Conservation (phyloP, 352 stramenopile species). For the Aphanomyces invadans region DNA sequence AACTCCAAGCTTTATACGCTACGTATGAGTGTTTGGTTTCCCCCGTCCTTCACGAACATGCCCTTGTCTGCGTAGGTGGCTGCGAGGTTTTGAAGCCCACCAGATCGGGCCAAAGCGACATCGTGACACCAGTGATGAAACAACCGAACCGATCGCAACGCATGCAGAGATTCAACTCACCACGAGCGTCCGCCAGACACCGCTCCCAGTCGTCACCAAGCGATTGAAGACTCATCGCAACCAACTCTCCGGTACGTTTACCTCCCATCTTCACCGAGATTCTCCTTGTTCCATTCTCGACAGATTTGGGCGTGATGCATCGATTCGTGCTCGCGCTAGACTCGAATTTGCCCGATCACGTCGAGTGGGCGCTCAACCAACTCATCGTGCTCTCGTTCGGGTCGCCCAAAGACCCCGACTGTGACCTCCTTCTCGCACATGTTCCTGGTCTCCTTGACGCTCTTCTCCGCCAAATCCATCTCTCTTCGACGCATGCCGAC, state of each 20-base stretch:
- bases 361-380: conserved; percentile 52
- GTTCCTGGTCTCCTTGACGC: conserved; percentile 64
- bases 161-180: conserved; percentile 56
- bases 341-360: conserved; percentile 47
- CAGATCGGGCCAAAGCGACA: conserved; percentile 58
- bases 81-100: conserved; percentile 67
- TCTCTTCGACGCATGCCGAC: neutral
- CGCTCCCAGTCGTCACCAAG: conserved; percentile 52
- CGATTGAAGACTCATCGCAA: conserved; percentile 53
- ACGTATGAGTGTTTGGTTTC: conserved; percentile 1
- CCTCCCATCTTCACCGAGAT: neutral
- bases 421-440: conserved; percentile 54
- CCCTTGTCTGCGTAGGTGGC: conserved; percentile 24
- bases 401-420: conserved; percentile 35
- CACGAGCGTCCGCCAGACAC: conserved; percentile 51
- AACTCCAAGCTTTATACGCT: conserved; percentile 43
- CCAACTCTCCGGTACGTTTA: conserved; percentile 25
- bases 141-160: conserved; percentile 43
- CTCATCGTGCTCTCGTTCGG: conserved; percentile 67
- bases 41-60: neutral
- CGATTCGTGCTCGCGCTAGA: conserved; percentile 63
- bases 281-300: neutral
- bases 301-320: conserved; percentile 55
- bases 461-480: conserved; percentile 55
- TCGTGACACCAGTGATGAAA: conserved; percentile 20